phyloP scores from a whole-genome alignment of 148 eudicot species.

The Arctostaphylos glauca region DNA sequence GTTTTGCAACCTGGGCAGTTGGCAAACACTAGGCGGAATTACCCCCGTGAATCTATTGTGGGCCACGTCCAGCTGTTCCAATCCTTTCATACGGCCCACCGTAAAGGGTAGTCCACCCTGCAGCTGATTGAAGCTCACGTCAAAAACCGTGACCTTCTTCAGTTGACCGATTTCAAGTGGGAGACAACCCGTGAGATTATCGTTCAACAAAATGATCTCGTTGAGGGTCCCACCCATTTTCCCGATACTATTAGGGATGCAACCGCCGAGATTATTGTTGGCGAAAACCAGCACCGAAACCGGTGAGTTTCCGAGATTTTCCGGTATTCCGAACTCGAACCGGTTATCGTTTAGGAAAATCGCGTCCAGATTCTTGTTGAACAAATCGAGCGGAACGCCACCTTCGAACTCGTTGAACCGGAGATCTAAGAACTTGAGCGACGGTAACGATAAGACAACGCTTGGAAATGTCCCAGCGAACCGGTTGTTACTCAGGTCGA shows the following conservation, averaged over 20 bases:
- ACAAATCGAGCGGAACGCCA: slow-evolving; percentile 46
- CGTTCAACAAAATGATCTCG: slow-evolving; percentile 64
- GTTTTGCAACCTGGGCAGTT: slow-evolving; percentile 56
- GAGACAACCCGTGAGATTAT: slow-evolving; percentile 79
- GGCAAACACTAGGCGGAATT: slow-evolving; percentile 53
- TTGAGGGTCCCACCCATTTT: slow-evolving; percentile 71
- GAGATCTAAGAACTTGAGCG: slow-evolving; percentile 67
- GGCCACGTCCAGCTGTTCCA: slow-evolving; percentile 71
- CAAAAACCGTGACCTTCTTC: slow-evolving; percentile 66
- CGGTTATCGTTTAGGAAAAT: slow-evolving; percentile 76
- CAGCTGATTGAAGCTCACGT: slow-evolving; percentile 69
- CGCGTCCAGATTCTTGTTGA: slow-evolving; percentile 72
- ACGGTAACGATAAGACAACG: slow-evolving; percentile 50
- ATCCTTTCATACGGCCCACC: slow-evolving; percentile 47
- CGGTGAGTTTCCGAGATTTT: slow-evolving; percentile 80
- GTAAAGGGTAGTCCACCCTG: slow-evolving; percentile 49
- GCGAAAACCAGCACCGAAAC: slow-evolving; percentile 89
- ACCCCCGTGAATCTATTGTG: slow-evolving; percentile 70
- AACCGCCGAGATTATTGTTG: slow-evolving; percentile 74
- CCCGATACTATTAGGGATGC: slow-evolving; percentile 79
- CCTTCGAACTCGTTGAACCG: slow-evolving; percentile 94
- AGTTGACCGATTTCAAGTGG: slow-evolving; percentile 58
- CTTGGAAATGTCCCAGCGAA: slow-evolving; percentile 70
- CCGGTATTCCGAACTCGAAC: slow-evolving; percentile 66
- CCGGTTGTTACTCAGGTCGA: slow-evolving; percentile 86